Evolutionary conservation across 2,329 filamentous ascomycete species (phyloP).

Genomic region (Paraphoma chrysanthemicola): DNA sequence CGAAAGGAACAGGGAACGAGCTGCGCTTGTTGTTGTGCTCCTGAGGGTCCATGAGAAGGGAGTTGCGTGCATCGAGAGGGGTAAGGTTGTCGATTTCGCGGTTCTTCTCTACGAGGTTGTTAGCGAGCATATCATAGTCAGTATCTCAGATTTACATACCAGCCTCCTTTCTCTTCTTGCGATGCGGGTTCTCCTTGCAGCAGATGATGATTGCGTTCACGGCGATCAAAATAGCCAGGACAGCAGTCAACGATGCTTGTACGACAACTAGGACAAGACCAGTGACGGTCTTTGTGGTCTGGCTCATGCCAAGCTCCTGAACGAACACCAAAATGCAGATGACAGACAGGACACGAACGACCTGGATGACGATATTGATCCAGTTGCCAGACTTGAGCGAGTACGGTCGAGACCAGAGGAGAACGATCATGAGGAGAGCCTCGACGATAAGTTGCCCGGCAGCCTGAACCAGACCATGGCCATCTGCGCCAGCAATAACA

Average conservation of each 20-base stretch:
- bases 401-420: slow-evolving; percentile 86
- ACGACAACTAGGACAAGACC: slow-evolving; percentile 94
- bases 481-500: slow-evolving; percentile 83
- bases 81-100: slow-evolving; percentile 84
- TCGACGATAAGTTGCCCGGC: slow-evolving; percentile 83
- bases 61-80: slow-evolving; percentile 85
- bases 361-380: slow-evolving; percentile 91
- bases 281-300: slow-evolving; percentile 93
- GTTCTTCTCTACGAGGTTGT: slow-evolving; percentile 68
- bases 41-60: slow-evolving; percentile 74
- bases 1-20: slow-evolving; percentile 39
- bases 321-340: slow-evolving; percentile 92
- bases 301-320: slow-evolving; percentile 84
- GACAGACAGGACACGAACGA: slow-evolving; percentile 87
- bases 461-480: slow-evolving; percentile 82
- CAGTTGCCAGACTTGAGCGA: slow-evolving; percentile 86
- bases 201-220: slow-evolving; percentile 87
- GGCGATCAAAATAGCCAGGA: slow-evolving; percentile 84
- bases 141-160: slow-evolving; percentile 64
- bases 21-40: slow-evolving; percentile 49
- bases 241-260: slow-evolving; percentile 81
- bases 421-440: slow-evolving; percentile 75
- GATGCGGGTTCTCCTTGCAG: slow-evolving; percentile 88
- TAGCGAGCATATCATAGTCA: slow-evolving; percentile 23
- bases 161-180: slow-evolving; percentile 84